A percentile compares a stretch with the other conserved stretches of the same genome.
phyloP scores from a whole-genome alignment of 2,329 filamentous ascomycete species.

The Metarhizium humberi region DNA sequence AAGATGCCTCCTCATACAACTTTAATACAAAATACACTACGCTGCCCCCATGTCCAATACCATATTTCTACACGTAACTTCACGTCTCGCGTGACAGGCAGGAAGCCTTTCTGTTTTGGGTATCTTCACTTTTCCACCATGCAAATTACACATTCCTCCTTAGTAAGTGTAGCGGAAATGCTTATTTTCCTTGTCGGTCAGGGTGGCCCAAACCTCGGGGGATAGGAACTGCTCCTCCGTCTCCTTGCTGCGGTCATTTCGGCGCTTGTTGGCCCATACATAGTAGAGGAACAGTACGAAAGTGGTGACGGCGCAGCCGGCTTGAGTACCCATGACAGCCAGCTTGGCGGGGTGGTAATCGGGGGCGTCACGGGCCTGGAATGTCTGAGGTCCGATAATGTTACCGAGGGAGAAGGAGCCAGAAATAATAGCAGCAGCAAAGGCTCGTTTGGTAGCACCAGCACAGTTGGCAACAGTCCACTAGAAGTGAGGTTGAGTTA shows the following conservation, averaged over 20 bases:
- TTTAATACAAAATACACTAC: too few species aligned
- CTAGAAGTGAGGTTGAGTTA: slow-evolving; percentile 11
- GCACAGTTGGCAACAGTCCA: slow-evolving; percentile 42
- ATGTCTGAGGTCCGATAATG: slow-evolving; percentile 48
- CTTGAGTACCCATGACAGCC: slow-evolving; percentile 42
- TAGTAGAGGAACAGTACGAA: slow-evolving; percentile 40
- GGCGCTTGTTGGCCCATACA: slow-evolving; percentile 35
- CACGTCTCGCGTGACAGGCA: background rate
- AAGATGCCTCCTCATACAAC: too few species aligned
- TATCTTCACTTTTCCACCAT: background rate
- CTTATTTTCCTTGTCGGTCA: slow-evolving; percentile 50
- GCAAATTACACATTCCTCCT: slow-evolving; percentile 1
- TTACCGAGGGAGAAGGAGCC: slow-evolving; percentile 44
- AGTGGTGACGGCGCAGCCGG: slow-evolving; percentile 31
- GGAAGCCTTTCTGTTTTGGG: background rate
- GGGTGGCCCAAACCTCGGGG: slow-evolving; percentile 34
- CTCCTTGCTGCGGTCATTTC: slow-evolving; percentile 18
- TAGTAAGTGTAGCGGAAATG: slow-evolving; percentile 43
- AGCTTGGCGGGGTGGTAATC: slow-evolving; percentile 45
- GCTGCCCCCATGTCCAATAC: too few species aligned
- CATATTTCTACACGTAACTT: background rate
- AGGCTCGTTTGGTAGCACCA: slow-evolving; percentile 42
- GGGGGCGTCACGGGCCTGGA: slow-evolving; percentile 41
- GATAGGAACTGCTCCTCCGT: slow-evolving; percentile 31
- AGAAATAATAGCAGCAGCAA: slow-evolving; percentile 38